A percentile compares a stretch with the other conserved stretches of the same genome.
Evolutionary conservation across 2,329 filamentous ascomycete species (phyloP).

Genomic region (Clarireedia sp.): DNA sequence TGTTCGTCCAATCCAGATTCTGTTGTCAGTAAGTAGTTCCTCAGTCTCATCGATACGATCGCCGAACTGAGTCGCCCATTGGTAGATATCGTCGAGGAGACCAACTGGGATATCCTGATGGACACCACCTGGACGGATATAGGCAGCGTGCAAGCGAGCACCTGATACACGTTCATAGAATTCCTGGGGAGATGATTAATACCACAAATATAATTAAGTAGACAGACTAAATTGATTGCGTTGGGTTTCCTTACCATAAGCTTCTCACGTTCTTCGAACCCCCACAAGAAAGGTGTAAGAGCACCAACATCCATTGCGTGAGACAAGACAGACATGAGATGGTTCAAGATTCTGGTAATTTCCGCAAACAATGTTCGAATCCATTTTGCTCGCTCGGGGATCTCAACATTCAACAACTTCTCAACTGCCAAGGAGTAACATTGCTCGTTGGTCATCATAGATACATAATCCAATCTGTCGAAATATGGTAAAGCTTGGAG

Average conservation of each 20-base stretch:
- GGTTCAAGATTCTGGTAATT: conserved; percentile 89
- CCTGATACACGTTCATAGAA: conserved; percentile 99
- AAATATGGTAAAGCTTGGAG: conserved; percentile 98
- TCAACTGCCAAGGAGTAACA: conserved; percentile 92
- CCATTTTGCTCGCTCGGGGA: conserved; percentile 91
- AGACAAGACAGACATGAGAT: conserved; percentile 94
- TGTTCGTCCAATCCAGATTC: conserved; percentile 95
- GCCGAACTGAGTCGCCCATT: conserved; percentile 98
- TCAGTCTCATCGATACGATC: conserved; percentile 98
- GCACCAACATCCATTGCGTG: conserved; percentile 99
- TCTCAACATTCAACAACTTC: conserved; percentile 95
- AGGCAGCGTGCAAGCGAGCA: conserved; percentile 92
- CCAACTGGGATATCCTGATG: conserved; percentile 91
- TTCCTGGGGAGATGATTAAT: conserved; percentile 53
- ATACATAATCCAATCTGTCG: conserved; percentile 96
- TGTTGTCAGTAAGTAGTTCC: conserved; percentile 97
- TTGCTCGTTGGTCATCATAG: conserved; percentile 99
- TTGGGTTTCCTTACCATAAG: conserved; percentile 67
- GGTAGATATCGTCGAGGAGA: conserved; percentile 96
- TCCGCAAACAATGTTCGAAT: conserved; percentile 95
- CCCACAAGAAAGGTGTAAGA: conserved; percentile 96
- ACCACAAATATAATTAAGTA: conserved; percentile 8
- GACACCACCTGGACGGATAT: conserved; percentile 92
- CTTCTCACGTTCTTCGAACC: conserved; percentile 99
- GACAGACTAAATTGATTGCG: not conserved